phyloP scores from a whole-genome alignment of 2,329 filamentous ascomycete genomes.

The Atkinsonella texensis region DNA sequence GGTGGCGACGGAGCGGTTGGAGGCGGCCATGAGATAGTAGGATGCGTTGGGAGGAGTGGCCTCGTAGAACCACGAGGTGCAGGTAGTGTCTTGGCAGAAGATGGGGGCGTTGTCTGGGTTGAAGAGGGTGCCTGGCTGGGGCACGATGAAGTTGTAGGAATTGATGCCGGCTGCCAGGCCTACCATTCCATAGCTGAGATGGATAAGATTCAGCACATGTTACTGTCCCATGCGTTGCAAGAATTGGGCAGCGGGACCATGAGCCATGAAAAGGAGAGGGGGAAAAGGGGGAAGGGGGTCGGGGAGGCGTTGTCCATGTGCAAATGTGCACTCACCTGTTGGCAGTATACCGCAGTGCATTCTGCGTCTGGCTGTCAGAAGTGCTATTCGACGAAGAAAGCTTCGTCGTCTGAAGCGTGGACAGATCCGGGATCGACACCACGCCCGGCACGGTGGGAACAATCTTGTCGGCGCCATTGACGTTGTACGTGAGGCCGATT shows the following conservation, averaged over 20 bases:
- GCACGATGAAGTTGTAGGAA: constrained; percentile 8
- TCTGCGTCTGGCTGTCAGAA: constrained; percentile 9
- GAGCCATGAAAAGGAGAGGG: background rate
- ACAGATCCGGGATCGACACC: constrained; percentile 26
- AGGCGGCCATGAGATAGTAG: constrained; percentile 15
- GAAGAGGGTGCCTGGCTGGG: constrained; percentile 18
- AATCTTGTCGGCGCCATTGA: constrained; percentile 23
- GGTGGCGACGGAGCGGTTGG: constrained; percentile 20
- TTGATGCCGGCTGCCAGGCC: constrained; percentile 18
- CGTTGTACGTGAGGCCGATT: constrained; percentile 29
- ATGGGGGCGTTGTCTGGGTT: constrained; percentile 16
- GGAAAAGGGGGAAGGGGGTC: too few species aligned
- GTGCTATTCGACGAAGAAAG: constrained; percentile 9
- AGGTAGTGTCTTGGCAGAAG: constrained; percentile 20
- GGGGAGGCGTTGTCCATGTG: too few species aligned
- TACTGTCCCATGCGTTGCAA: background rate
- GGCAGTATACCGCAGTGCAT: constrained; percentile 29
- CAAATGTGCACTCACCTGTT: constrained; percentile 19
- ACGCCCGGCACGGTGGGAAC: constrained; percentile 21
- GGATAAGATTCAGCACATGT: background rate
- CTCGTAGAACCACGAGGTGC: constrained; percentile 28
- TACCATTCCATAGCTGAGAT: constrained; percentile 25
- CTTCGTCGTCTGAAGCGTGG: constrained; percentile 19
- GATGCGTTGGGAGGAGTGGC: constrained; percentile 8
- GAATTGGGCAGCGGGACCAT: too few species aligned